Percentiles rank a stretch among this genome's conserved stretches.
These are phyloP conservation scores for Alisma plantagoaquatica DNA, from an alignment of 106 monocot species.

Conservation along the genomic window DNA sequence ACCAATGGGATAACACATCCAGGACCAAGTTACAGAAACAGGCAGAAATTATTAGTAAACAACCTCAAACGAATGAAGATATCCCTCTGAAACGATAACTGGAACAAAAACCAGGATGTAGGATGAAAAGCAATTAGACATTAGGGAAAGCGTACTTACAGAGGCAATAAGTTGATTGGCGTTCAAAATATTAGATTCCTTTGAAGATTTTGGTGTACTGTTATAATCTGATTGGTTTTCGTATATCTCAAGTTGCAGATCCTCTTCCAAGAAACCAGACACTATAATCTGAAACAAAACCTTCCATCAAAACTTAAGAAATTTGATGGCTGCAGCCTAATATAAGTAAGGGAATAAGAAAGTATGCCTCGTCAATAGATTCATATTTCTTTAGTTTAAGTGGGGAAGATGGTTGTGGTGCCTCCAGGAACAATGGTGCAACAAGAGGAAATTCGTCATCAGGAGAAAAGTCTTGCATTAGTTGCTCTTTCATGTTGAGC, in stretches of 20 bases:
- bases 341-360: not conserved
- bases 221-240: constrained; percentile 46
- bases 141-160: constrained; percentile 26
- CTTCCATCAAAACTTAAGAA: constrained; percentile 1
- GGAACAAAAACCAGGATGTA: too few species aligned
- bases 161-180: constrained; percentile 88
- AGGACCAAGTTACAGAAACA: too few species aligned
- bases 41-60: too few species aligned
- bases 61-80: too few species aligned
- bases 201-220: constrained; percentile 45
- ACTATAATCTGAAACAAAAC: constrained; percentile 38
- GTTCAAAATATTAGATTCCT: constrained; percentile 48
- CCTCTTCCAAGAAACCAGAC: constrained; percentile 41
- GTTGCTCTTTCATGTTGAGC: constrained; percentile 41
- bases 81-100: too few species aligned
- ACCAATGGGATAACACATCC: too few species aligned
- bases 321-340: too few species aligned
- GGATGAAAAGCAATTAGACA: too few species aligned
- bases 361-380: constrained; percentile 51
- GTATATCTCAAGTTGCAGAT: constrained; percentile 30
- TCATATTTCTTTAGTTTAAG: constrained; percentile 31
- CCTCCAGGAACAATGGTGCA: constrained; percentile 66
- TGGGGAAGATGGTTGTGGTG: constrained; percentile 35
- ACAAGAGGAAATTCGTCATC: constrained; percentile 64
- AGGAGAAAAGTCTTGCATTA: constrained; percentile 62